Evolutionary conservation across 148 eudicot genomes (phyloP).

Genomic region (Fallopia convolvulus): DNA sequence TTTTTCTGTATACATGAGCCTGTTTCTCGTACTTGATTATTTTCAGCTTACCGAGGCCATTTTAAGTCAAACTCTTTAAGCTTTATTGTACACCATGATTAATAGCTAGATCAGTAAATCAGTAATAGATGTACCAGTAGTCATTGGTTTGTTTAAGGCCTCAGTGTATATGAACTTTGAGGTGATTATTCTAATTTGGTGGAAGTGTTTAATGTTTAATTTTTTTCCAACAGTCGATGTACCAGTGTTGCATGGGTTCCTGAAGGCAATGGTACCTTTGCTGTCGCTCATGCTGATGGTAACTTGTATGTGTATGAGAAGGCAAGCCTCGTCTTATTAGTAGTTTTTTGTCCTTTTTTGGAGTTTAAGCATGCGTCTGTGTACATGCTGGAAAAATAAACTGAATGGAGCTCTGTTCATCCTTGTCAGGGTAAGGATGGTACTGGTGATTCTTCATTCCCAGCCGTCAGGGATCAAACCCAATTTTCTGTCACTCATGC

Average conservation of each 20-base stretch:
- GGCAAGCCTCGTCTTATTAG: conserved; percentile 37
- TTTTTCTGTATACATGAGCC: not conserved
- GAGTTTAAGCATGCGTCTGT: not conserved
- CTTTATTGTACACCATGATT: not conserved
- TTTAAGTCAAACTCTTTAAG: not conserved
- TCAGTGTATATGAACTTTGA: not conserved
- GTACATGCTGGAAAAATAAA: not conserved
- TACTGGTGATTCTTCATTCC: conserved; percentile 72
- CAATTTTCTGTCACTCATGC: conserved; percentile 85
- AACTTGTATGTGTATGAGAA: conserved; percentile 83
- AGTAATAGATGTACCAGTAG: not conserved
- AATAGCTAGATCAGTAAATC: not conserved
- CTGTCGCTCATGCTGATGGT: conserved; percentile 83
- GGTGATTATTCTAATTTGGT: not conserved
- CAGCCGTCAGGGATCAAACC: conserved; percentile 65
- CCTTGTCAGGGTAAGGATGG: conserved; percentile 65
- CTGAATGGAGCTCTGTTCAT: conserved; percentile 11
- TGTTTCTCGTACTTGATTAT: not conserved
- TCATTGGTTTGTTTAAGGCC: not conserved
- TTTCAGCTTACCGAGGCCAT: not conserved
- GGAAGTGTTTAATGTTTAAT: not conserved
- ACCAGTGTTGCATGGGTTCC: conserved; percentile 87
- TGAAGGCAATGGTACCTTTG: conserved; percentile 69
- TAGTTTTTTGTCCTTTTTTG: not conserved
- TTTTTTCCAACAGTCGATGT: conserved; percentile 58